A percentile compares a stretch with the other conserved stretches of the same genome.
phyloP scores from a whole-genome alignment of 2,329 filamentous ascomycete genomes.

The Neonectria magnoliae region DNA sequence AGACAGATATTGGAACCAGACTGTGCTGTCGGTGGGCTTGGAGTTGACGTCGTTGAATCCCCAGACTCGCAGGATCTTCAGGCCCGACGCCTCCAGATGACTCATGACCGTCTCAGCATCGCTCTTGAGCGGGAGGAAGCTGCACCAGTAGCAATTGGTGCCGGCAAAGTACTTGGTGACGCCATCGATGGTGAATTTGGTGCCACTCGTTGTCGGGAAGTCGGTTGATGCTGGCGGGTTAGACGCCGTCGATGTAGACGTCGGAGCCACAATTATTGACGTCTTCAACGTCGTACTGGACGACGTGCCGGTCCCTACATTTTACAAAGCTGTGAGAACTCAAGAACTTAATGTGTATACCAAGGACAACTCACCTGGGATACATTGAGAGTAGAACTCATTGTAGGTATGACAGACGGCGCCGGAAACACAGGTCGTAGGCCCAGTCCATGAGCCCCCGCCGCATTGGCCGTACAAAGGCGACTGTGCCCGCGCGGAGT shows the following conservation, averaged over 20 bases:
- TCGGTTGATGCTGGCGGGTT: slow-evolving; percentile 19
- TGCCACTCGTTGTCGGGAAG: slow-evolving; percentile 40
- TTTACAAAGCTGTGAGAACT: neutral
- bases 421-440: slow-evolving; percentile 20
- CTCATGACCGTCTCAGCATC: slow-evolving; percentile 66
- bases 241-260: slow-evolving; percentile 3
- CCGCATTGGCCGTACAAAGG: slow-evolving; percentile 24
- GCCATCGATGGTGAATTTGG: slow-evolving; percentile 56
- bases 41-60: slow-evolving; percentile 68
- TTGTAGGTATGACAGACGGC: slow-evolving; percentile 21
- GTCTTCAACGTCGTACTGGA: neutral
- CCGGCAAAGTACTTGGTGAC: slow-evolving; percentile 61
- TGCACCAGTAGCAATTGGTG: slow-evolving; percentile 67
- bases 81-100: slow-evolving; percentile 60
- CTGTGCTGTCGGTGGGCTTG: slow-evolving; percentile 41
- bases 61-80: slow-evolving; percentile 69
- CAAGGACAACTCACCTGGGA: slow-evolving; percentile 13
- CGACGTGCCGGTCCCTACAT: neutral
- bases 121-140: slow-evolving; percentile 61
- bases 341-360: neutral
- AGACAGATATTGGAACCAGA: slow-evolving; percentile 64
- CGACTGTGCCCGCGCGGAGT: slow-evolving; percentile 17
- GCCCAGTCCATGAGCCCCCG: slow-evolving; percentile 12
- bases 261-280: slow-evolving; percentile 17
- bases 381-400: slow-evolving; percentile 26